Base-by-base conservation (phyloP, 495 filamentous ascomycete genomes). In the Aspergillus coremiiformis region DNA sequence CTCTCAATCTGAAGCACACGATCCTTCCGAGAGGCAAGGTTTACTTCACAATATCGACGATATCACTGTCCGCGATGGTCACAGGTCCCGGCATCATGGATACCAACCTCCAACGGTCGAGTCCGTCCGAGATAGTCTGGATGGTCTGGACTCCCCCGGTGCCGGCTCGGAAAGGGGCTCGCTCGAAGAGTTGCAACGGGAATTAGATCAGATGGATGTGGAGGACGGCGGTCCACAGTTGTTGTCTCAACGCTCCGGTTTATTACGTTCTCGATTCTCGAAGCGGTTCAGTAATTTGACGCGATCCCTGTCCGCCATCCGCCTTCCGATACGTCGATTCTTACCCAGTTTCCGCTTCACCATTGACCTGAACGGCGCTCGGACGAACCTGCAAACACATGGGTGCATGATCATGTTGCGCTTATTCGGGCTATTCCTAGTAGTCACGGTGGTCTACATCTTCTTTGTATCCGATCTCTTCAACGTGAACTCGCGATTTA, bases 121-220 rank as follows among this genome's bases (percentile, higher is more conserved):
- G 68, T 84, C 80, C 26, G 74, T 66, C 26, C 76, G 84, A 44
- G 79, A 80, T 44, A 85, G 82, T 63, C 64, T 82, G 39, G 84
- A 85, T 60, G 75, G 72, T 42, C 62, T 79, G 29, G 68, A 69
- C 42, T 78, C 76, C 4, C 66, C 71, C 5, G 65, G 56, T 5
- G 64, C 63, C 30, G 63, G 59, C 42, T 78, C 74, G 17, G 64
- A 65, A 44, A 67, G 75, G 48, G 66, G 65, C 30, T 79, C 75
- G 39, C 66, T 73, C 27, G 87, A 86, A 30, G 76, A 75, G 47
- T 72, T 95, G 44, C 81, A 85, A 52, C 77, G 82, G 57, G 87
- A 90, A 70, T 85, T 97, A 68, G 81, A 89, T 57, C 85, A 96
- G 76, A 82, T 98, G 80, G 92, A 95, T 60, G 80, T 95, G 6